These are phyloP conservation scores for Botrytis paeoniae DNA, from an alignment of 2,329 filamentous ascomycete species.

Conservation along the genomic window DNA sequence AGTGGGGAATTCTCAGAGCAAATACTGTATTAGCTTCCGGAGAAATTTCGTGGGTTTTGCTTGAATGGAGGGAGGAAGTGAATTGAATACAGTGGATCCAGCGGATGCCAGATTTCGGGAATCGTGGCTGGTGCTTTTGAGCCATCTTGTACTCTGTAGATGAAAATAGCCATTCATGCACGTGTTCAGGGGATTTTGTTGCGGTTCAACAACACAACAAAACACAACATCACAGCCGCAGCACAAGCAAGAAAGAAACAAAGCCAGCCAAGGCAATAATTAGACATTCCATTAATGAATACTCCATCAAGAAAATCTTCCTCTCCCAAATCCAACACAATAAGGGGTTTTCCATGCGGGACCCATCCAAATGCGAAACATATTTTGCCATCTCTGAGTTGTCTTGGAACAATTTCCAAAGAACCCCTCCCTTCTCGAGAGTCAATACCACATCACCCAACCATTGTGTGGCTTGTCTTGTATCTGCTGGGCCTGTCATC, in stretches of 20 bases:
- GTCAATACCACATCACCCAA: neutral
- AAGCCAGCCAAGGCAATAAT: neutral
- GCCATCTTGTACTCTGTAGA: neutral
- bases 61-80: neutral
- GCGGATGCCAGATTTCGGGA: neutral
- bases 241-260: neutral
- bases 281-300: neutral
- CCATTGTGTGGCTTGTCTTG: conserved; percentile 5
- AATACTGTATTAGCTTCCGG: conserved; percentile 5
- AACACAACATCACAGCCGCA: conserved; percentile 4
- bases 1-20: conserved; percentile 8
- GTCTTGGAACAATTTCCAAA: conserved; percentile 17
- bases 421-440: neutral
- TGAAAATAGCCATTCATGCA: conserved; percentile 4
- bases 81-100: neutral
- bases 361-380: neutral
- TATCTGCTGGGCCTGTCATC: neutral
- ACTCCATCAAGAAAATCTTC: too few relatives aligned
- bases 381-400: neutral
- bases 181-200: conserved; percentile 12
- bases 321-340: neutral
- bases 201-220: neutral
- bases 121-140: conserved; percentile 12
- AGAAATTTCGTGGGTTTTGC: conserved; percentile 16
- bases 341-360: neutral